phyloP scores from a whole-genome alignment of 495 filamentous ascomycete species.

The Penicillium cosmopolitanum region DNA sequence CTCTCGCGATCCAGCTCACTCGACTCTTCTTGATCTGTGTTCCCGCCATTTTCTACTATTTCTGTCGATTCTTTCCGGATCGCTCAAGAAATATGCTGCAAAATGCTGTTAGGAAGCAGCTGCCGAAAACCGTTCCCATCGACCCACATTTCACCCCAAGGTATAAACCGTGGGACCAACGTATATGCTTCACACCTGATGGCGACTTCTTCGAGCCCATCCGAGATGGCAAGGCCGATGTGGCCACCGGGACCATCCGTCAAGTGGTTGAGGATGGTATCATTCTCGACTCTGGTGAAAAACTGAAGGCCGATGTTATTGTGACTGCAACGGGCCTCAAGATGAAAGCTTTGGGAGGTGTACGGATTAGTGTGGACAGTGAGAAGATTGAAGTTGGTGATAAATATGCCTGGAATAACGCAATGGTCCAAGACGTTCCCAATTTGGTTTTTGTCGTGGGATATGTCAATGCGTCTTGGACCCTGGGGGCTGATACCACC shows the following conservation, averaged over 20 bases:
- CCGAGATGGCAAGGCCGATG: conserved; percentile 17
- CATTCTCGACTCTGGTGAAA: conserved; percentile 51
- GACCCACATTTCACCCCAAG: conserved; percentile 67
- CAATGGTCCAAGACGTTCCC: conserved; percentile 47
- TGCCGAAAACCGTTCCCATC: conserved; percentile 54
- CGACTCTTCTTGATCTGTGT: conserved; percentile 37
- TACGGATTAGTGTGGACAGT: conserved; percentile 32
- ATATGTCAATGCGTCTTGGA: conserved; percentile 48
- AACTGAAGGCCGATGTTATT: conserved; percentile 63
- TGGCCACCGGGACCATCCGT: conserved; percentile 51
- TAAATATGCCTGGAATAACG: conserved; percentile 44
- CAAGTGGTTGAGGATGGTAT: conserved; percentile 57
- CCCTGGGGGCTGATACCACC: conserved; percentile 42
- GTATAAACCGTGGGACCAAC: conserved; percentile 70
- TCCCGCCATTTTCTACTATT: conserved; percentile 39
- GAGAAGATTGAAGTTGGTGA: conserved; percentile 20
- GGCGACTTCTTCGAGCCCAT: conserved; percentile 10
- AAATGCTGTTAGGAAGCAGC: conserved; percentile 35
- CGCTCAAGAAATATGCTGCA: conserved; percentile 41
- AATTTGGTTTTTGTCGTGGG: conserved; percentile 41
- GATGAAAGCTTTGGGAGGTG: conserved; percentile 34
- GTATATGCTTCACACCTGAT: conserved; percentile 28
- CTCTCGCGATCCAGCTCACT: conserved; percentile 30
- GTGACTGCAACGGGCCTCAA: conserved; percentile 65
- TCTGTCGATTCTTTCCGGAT: conserved; percentile 55